These are phyloP conservation scores for Pseudopyricularia javanii DNA, from an alignment of 2,329 filamentous ascomycete genomes.

Conservation along the genomic window DNA sequence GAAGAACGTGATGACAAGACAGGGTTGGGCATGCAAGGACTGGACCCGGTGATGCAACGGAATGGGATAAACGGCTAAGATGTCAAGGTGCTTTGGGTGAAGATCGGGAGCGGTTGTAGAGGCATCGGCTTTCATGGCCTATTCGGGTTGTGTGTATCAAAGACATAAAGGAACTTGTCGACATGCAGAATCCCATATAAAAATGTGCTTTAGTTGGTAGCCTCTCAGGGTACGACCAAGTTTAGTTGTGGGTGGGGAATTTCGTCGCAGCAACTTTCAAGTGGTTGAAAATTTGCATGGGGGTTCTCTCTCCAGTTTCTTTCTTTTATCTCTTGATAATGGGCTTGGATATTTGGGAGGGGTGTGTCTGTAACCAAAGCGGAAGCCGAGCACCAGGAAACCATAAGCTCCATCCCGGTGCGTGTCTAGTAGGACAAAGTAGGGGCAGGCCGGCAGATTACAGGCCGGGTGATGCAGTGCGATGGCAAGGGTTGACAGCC, in stretches of 20 bases:
- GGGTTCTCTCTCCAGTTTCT: background rate
- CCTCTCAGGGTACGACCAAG: background rate
- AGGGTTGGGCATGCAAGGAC: background rate
- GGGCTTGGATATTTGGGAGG: background rate
- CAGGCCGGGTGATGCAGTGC: conserved; percentile 1
- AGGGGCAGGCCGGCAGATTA: background rate
- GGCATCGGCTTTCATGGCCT: background rate
- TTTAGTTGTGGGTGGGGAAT: background rate
- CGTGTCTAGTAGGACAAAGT: conserved; percentile 1
- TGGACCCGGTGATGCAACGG: background rate
- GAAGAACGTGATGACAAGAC: conserved; percentile 7
- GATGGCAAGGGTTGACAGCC: background rate
- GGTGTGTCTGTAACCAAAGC: background rate
- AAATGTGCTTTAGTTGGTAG: background rate
- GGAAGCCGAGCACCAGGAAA: conserved; percentile 1
- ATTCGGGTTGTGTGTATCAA: background rate
- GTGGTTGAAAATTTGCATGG: conserved; percentile 21
- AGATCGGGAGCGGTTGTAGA: background rate
- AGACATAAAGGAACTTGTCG: background rate
- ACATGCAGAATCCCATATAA: background rate
- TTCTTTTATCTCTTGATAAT: background rate
- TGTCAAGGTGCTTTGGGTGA: background rate
- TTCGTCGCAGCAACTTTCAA: background rate
- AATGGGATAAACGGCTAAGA: background rate
- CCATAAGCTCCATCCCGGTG: background rate